Evolutionary conservation across 2,329 filamentous ascomycete species (phyloP), one percentile per base, ranked within the genome.

Genomic region (Diplodia seriata): DNA sequence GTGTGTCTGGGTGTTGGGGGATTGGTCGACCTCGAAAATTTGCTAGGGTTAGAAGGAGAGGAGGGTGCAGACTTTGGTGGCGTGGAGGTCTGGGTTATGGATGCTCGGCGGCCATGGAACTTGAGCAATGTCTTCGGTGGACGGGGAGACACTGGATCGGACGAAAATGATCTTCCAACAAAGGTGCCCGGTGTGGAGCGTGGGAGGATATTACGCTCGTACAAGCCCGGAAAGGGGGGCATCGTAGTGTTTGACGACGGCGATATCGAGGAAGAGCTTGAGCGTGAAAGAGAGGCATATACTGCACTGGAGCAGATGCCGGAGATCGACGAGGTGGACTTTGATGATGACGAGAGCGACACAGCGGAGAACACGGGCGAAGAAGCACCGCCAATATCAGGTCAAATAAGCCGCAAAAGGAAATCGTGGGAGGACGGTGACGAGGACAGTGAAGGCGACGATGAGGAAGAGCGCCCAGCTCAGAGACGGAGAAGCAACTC

Each of bases 231-330:
- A 36, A 90, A 86, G 74, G 94, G 94, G 20, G 95, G 95, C 0
- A 91, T 99, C 51, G 87, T 99, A 69, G 93, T 97, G 2, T 97
- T 95, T 77, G 95, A 98, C 75, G 95, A 98, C 76, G 95, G 94
- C 1, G 95, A 99, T 77, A 94, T 99, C 62, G 91, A 94, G 72
- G 91, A 94, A 72, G 91, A 94, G 40, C 82, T 99, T 40, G 80
- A 79, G 14, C 82, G 82, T 1, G 93, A 98, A 79, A 86, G 88
- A 72, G 89, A 92, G 69, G 94, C 95, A 49, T 98, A 96, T 75
- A 87, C 91, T 71, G 90, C 90, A n/a, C 82, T 98, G 63, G 84
- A 92, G 55, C 90, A 93, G 70, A 98, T 99, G 93, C 94, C 94
- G 0, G 92, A 96, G 56, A 81, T 97, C 57, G 92, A 92, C 49